phyloP scores from a whole-genome alignment of 2,329 filamentous ascomycete species.

The Venturiaceae sp. region DNA sequence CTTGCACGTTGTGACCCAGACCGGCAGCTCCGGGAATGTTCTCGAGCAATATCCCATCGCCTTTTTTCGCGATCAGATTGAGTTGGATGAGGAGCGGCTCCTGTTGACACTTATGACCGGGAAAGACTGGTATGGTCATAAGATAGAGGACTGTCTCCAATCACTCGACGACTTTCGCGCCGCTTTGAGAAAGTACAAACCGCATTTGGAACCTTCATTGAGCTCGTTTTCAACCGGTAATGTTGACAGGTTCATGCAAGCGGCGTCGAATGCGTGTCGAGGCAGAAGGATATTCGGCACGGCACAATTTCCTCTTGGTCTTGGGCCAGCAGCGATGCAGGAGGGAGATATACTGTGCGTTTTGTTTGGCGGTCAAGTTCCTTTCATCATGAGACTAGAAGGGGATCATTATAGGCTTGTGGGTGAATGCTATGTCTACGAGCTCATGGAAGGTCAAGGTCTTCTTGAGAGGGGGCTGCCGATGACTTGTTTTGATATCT shows the following conservation, averaged over 20 bases:
- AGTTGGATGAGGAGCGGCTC: too few species aligned
- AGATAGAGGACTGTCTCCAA: slow-evolving; percentile 1
- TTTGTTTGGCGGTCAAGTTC: background rate
- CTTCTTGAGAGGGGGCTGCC: too few species aligned
- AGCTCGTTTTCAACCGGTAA: too few species aligned
- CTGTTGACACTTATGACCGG: slow-evolving; percentile 11
- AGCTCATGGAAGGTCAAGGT: background rate
- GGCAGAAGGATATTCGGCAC: background rate
- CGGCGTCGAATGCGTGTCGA: background rate
- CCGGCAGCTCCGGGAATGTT: too few species aligned
- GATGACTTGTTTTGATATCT: too few species aligned
- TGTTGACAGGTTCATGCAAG: background rate
- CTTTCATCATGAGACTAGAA: background rate
- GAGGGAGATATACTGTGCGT: background rate
- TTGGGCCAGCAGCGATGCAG: background rate
- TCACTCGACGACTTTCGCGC: slow-evolving; percentile 9
- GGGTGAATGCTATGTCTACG: background rate
- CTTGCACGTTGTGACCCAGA: background rate
- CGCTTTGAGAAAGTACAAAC: background rate
- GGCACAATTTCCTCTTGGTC: background rate
- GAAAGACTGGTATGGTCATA: slow-evolving; percentile 11
- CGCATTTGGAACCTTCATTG: too few species aligned
- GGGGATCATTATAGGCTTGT: background rate
- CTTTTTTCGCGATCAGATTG: background rate
- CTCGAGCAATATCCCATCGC: background rate